phyloP scores from a whole-genome alignment of 1,284 basidiomycete species.

The Microbotryomycetes sp. region DNA sequence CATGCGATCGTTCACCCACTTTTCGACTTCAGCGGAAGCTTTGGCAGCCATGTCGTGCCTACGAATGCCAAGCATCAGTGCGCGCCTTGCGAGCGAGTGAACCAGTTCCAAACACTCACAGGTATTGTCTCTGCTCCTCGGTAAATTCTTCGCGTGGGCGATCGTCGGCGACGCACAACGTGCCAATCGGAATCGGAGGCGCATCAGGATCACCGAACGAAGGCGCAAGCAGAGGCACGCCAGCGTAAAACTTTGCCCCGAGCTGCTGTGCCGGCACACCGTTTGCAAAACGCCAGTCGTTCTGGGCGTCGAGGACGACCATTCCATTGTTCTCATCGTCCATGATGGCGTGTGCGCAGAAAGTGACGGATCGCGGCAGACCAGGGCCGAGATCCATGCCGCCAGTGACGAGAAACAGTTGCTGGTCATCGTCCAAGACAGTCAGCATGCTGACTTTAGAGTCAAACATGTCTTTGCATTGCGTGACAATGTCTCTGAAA shows the following conservation, averaged over 20 bases:
- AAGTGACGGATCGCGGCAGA: constrained; percentile 27
- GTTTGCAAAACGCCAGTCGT: constrained; percentile 30
- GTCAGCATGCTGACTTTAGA: constrained; percentile 31
- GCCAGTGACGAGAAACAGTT: constrained; percentile 35
- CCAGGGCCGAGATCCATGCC: constrained; percentile 21
- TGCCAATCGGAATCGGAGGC: constrained; percentile 32
- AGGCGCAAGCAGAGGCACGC: constrained; percentile 29
- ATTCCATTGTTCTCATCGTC: constrained; percentile 27
- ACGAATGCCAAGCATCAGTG: neutral
- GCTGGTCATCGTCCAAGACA: constrained; percentile 34
- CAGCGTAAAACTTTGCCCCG: constrained; percentile 23
- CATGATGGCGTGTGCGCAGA: constrained; percentile 33
- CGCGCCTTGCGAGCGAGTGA: neutral
- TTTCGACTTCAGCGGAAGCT: constrained; percentile 18
- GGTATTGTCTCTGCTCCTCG: constrained; percentile 31
- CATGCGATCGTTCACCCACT: constrained; percentile 20
- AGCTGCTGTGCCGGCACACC: neutral
- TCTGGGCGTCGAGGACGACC: constrained; percentile 25
- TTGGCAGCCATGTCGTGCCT: constrained; percentile 17
- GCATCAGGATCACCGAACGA: constrained; percentile 16
- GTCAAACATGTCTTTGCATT: constrained; percentile 31
- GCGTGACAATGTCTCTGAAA: constrained; percentile 33
- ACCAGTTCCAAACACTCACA: constrained; percentile 31
- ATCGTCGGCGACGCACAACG: constrained; percentile 36
- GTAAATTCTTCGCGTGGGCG: constrained; percentile 33